phyloP scores from a whole-genome alignment of 495 filamentous ascomycete genomes.

The Penicillium paradoxum region DNA sequence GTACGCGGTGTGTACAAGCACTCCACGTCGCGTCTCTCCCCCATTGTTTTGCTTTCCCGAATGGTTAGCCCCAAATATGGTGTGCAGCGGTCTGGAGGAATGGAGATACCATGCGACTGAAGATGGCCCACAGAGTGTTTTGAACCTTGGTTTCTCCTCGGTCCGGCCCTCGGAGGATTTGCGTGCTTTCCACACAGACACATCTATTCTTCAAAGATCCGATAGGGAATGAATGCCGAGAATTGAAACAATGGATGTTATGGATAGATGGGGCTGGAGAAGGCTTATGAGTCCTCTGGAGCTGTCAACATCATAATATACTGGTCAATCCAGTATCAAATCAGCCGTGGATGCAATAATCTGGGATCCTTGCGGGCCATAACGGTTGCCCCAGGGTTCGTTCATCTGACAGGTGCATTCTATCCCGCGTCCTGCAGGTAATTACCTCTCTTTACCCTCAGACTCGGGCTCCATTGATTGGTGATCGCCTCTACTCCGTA shows the following conservation, averaged over 20 bases:
- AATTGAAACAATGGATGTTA: slow-evolving; percentile 1
- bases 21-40: slow-evolving; percentile 10
- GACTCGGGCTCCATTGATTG: slow-evolving; percentile 1
- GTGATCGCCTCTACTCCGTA: slow-evolving; percentile 12
- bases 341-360: slow-evolving; percentile 3
- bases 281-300: neutral
- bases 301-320: neutral
- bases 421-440: slow-evolving; percentile 16
- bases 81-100: neutral
- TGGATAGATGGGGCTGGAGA: neutral
- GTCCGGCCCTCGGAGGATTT: slow-evolving; percentile 20
- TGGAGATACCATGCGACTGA: neutral
- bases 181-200: neutral
- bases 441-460: slow-evolving; percentile 7
- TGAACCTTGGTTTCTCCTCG: slow-evolving; percentile 9
- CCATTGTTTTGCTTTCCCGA: neutral
- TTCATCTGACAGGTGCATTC: slow-evolving; percentile 21
- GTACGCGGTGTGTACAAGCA: slow-evolving; percentile 8
- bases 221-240: neutral
- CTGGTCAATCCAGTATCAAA: neutral
- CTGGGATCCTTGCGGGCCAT: slow-evolving; percentile 19
- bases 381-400: slow-evolving; percentile 32
- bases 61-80: neutral
- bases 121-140: slow-evolving; percentile 10
- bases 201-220: neutral